Conservation (phyloP, 108 stramenopile genomes). For the Asterionellopsis glacialis region DNA sequence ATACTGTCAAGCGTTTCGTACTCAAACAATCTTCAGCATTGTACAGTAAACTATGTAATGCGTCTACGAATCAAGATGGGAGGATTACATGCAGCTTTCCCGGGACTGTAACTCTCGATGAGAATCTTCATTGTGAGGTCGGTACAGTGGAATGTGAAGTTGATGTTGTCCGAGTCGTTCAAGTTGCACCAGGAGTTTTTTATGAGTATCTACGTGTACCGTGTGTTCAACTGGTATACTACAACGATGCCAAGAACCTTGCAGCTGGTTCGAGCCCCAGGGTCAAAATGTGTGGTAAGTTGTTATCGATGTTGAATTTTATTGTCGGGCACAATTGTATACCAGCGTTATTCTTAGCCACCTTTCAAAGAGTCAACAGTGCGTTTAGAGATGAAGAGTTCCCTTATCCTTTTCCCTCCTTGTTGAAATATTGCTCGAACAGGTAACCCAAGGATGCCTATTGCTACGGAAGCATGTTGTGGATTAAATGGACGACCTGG, state of each 20-base stretch:
- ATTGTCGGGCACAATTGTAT: too few relatives aligned
- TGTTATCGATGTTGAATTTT: too few relatives aligned
- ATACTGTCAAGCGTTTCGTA: slow-evolving; percentile 12
- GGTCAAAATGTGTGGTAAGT: slow-evolving; percentile 28
- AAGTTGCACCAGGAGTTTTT: slow-evolving; percentile 38
- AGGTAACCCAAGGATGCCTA: slow-evolving; percentile 26
- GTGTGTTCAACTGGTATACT: slow-evolving; percentile 63
- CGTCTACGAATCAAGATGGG: too few relatives aligned
- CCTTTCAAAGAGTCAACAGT: too few relatives aligned
- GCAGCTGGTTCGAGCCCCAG: neutral
- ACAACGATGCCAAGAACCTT: slow-evolving; percentile 39
- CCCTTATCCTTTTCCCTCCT: slow-evolving; percentile 17
- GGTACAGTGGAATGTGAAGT: slow-evolving; percentile 44
- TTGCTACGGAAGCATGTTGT: too few relatives aligned
- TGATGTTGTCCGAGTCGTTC: slow-evolving; percentile 47
- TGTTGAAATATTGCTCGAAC: slow-evolving; percentile 23
- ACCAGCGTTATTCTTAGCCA: too few relatives aligned
- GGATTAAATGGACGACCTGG: too few relatives aligned
- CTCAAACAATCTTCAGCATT: slow-evolving; percentile 13
- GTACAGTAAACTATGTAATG: slow-evolving; percentile 28
- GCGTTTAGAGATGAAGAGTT: too few relatives aligned
- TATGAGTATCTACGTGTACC: slow-evolving; percentile 62
- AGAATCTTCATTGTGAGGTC: neutral
- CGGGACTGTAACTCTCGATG: slow-evolving; percentile 19
- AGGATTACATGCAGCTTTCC: slow-evolving; percentile 15